Evolutionary conservation across 2,329 filamentous ascomycete genomes (phyloP), one percentile per base, ranked within the genome.

Genomic region (Cordyceps fumosorosea): DNA sequence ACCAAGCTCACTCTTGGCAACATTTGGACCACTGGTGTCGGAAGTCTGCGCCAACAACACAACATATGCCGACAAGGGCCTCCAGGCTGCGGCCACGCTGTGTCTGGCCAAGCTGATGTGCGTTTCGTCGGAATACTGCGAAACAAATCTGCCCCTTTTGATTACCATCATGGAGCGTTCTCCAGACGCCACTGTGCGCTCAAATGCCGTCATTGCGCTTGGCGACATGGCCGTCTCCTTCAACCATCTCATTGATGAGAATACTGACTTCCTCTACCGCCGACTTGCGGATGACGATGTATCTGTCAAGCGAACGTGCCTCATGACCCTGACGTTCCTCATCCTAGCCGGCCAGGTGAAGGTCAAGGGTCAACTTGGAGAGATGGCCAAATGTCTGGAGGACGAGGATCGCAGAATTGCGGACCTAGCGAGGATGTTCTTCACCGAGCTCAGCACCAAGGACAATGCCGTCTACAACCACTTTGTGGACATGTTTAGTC

Each of bases 151-250:
- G 14, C 90, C 91, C 6, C 87, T 99, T 3, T 87, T 99, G 64
- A 96, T 99, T 75, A 98, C 93, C 18, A 98, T 99, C 69, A 93
- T 99, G 81, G 95, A 99, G 77, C 88, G 92, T 34, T 97, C 92
- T 2, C 85, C 91, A 37, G 91, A 97, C 69, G 89, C 96, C 1
- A 96, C 93, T 20, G 93, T 96, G 45, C 88, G 95, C 57, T 96
- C 91, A 69, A 99, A 99, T 72, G 91, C 96, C 11, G 96, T 99
- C 20, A 96, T 99, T 68, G 93, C 95, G 0, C 85, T 99, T 0
- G 95, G 95, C 45, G 95, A 99, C 72, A 99, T 99, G 95, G 96
- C 96, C 0, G 95, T 99, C 24, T 97, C 93, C 82, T 99, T 99
- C 83, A 99, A 99, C 72, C 95, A 99, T 71, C 84, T 99, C 56